Evolutionary conservation across 2,329 filamentous ascomycete species (phyloP).

Genomic region (Berkeleyomyces rouxiae): DNA sequence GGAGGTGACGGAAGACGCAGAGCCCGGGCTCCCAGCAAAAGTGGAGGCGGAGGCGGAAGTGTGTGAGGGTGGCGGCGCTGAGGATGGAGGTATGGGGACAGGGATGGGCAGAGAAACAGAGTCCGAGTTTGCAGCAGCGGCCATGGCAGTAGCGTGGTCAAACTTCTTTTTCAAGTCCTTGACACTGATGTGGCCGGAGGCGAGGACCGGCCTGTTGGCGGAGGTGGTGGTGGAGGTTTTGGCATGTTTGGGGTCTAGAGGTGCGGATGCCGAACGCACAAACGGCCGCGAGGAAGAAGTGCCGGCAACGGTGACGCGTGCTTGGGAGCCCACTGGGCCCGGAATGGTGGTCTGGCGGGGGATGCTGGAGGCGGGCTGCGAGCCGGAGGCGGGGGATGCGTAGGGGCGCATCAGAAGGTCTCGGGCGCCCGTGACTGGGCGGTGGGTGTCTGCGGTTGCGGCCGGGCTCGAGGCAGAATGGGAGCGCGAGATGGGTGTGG

Average conservation of each 20-base stretch:
- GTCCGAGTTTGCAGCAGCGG: constrained; percentile 14
- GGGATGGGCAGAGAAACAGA: neutral
- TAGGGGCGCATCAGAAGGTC: neutral
- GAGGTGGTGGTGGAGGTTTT: neutral
- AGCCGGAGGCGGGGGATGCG: neutral
- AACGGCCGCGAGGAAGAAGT: neutral
- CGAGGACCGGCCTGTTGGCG: neutral
- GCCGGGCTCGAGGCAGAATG: neutral
- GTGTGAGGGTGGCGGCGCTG: neutral
- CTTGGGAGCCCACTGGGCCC: constrained; percentile 2
- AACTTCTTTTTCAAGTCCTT: constrained; percentile 68
- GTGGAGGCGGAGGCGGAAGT: neutral
- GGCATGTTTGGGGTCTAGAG: constrained; percentile 7
- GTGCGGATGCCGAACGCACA: constrained; percentile 11
- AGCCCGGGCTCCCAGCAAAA: neutral
- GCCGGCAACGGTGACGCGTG: neutral
- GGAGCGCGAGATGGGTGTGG: neutral
- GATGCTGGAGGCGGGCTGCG: neutral
- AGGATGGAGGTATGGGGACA: neutral
- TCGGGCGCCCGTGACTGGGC: neutral
- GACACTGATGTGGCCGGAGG: constrained; percentile 35
- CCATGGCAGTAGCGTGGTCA: constrained; percentile 37
- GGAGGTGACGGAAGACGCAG: constrained; percentile 1
- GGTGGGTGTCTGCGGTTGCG: neutral
- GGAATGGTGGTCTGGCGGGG: constrained; percentile 11